Percentiles rank a stretch among this genome's conserved stretches.
phyloP scores from a whole-genome alignment of 139 green algal species.

The Auxenochlorella pyrenoidosa region DNA sequence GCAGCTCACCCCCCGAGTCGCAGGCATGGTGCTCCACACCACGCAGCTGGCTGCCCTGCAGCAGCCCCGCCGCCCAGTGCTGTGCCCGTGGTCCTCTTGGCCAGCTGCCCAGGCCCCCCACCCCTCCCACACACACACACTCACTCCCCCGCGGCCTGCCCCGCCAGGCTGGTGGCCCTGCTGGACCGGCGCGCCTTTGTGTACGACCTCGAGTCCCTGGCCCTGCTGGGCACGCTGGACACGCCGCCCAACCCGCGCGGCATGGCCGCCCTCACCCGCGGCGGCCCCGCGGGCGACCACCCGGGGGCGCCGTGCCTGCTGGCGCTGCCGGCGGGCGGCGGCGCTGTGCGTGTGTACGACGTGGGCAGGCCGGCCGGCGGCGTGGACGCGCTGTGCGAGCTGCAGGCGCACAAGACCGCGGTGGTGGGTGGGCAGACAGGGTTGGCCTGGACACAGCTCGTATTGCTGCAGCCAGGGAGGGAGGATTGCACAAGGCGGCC shows the following conservation, averaged over 20 bases:
- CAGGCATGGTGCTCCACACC: no score
- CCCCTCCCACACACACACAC: not conserved
- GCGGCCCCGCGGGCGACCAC: not conserved
- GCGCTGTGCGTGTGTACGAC: slow-evolving; percentile 73
- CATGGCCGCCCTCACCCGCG: slow-evolving; percentile 66
- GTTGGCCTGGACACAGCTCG: no score
- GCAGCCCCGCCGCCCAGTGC: no score
- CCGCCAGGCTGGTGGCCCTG: slow-evolving; percentile 72
- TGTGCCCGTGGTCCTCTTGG: no score
- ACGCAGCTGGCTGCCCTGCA: no score
- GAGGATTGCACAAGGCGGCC: no score
- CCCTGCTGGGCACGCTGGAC: slow-evolving; percentile 61
- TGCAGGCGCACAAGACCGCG: slow-evolving; percentile 76
- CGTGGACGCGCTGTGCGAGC: slow-evolving; percentile 73
- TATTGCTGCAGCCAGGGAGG: no score
- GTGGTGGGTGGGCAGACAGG: slow-evolving; percentile 43
- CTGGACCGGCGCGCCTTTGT: slow-evolving; percentile 62
- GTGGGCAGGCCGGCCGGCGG: slow-evolving; percentile 15
- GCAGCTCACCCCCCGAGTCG: no score
- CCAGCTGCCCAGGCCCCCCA: not conserved
- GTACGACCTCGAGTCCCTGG: slow-evolving; percentile 67
- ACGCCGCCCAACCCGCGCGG: slow-evolving; percentile 52
- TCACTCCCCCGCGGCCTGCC: no score
- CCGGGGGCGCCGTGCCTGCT: slow-evolving; percentile 62
- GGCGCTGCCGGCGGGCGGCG: slow-evolving; percentile 70